Conservation (phyloP, 352 stramenopile species). For the Phytopythium helicoides region DNA sequence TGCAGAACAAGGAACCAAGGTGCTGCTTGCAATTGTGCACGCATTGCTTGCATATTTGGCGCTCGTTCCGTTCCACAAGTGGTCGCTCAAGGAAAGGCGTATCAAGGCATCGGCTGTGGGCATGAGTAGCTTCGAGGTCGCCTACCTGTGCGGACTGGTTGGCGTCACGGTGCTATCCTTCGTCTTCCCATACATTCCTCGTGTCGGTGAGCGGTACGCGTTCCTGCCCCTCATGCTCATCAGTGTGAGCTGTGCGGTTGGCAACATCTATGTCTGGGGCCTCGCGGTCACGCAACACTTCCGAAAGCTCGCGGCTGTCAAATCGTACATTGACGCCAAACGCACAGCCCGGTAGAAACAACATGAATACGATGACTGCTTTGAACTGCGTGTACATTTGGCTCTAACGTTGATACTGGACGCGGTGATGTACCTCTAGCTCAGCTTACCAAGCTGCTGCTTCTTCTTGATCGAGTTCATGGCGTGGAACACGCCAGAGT, state of each 20-base stretch:
- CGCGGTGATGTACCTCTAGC: slow-evolving; percentile 15
- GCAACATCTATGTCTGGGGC: slow-evolving; percentile 78
- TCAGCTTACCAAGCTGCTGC: slow-evolving; percentile 76
- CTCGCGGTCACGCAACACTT: slow-evolving; percentile 61
- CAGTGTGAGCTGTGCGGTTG: slow-evolving; percentile 66
- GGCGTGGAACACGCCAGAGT: slow-evolving; percentile 75
- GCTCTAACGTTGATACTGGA: slow-evolving; percentile 5
- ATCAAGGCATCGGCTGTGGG: slow-evolving; percentile 63
- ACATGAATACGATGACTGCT: slow-evolving; percentile 16
- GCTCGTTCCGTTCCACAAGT: slow-evolving; percentile 65
- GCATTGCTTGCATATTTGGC: slow-evolving; percentile 58
- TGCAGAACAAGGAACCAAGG: slow-evolving; percentile 70
- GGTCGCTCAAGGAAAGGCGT: slow-evolving; percentile 63
- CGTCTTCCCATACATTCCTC: slow-evolving; percentile 55
- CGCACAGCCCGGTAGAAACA: slow-evolving; percentile 8
- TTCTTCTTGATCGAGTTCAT: slow-evolving; percentile 88
- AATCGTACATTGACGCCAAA: slow-evolving; percentile 56
- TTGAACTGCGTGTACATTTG: slow-evolving; percentile 3
- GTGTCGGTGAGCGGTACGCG: slow-evolving; percentile 40
- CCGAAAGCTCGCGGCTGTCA: slow-evolving; percentile 63
- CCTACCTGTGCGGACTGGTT: slow-evolving; percentile 46
- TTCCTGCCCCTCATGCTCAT: slow-evolving; percentile 84
- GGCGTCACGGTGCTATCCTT: slow-evolving; percentile 30
- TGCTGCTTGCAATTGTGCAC: slow-evolving; percentile 65
- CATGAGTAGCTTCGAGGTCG: slow-evolving; percentile 50